Evolutionary conservation across 106 monocot species (phyloP).

Genomic region (Agapanthus africanus): DNA sequence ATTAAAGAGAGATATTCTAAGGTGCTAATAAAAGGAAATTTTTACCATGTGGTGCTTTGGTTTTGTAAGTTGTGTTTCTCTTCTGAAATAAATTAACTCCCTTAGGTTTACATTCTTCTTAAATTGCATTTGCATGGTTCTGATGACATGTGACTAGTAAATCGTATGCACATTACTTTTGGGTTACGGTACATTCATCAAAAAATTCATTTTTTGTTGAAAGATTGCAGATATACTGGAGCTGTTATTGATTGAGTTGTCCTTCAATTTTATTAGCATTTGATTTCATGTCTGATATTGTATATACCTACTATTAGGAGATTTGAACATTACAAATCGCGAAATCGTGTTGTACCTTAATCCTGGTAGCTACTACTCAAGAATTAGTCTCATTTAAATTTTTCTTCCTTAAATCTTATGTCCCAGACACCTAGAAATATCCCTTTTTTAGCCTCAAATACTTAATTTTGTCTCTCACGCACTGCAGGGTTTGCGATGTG

Average conservation of each 20-base stretch:
- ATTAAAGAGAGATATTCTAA: constrained; percentile 74
- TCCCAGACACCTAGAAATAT: background rate
- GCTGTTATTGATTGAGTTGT: background rate
- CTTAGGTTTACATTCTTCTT: background rate
- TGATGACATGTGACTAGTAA: background rate
- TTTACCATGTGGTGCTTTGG: constrained; percentile 6
- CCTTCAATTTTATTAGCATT: background rate
- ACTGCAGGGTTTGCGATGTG: constrained; percentile 54
- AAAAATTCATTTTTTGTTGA: background rate
- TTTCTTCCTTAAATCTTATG: background rate
- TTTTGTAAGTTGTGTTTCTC: constrained; percentile 23
- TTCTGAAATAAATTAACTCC: background rate
- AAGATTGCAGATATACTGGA: background rate
- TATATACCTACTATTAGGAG: background rate
- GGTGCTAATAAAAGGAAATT: constrained; percentile 37
- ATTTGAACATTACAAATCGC: background rate
- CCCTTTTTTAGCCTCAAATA: too few species aligned
- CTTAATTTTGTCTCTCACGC: too few species aligned
- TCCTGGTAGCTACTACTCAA: background rate
- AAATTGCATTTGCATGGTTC: background rate
- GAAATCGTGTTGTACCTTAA: background rate
- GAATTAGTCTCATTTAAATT: background rate
- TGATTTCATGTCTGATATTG: background rate
- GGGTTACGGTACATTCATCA: background rate
- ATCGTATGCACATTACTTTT: background rate